Conservation (phyloP, 768 basidiomycete species). For the Russula sp. region DNA sequence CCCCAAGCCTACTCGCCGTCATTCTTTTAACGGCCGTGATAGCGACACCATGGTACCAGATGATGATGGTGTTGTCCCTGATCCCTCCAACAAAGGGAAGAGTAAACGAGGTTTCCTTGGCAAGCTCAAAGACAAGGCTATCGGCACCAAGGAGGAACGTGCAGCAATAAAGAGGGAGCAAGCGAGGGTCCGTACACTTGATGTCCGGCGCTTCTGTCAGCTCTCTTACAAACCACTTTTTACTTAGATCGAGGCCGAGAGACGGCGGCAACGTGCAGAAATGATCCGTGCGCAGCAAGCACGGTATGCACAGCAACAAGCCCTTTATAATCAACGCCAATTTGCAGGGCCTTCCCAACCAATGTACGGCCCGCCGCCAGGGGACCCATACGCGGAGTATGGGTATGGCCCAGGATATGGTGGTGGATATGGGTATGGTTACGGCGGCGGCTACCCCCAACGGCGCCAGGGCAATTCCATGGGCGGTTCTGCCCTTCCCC, state of each 20-base stretch:
- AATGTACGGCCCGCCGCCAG: constrained; percentile 28
- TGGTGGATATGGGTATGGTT: constrained; percentile 20
- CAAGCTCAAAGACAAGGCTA: constrained; percentile 56
- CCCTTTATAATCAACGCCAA: constrained; percentile 5
- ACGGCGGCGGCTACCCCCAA: constrained; percentile 1
- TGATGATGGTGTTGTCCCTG: background rate
- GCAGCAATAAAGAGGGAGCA: constrained; percentile 37
- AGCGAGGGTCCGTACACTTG: constrained; percentile 27
- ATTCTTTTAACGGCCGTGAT: constrained; percentile 20
- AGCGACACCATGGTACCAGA: constrained; percentile 25
- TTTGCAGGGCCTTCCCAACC: constrained; percentile 2
- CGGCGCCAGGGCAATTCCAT: background rate
- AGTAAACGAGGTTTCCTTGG: constrained; percentile 51
- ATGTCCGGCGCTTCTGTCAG: background rate
- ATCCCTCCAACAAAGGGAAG: constrained; percentile 13
- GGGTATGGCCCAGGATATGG: constrained; percentile 17
- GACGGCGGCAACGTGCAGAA: background rate
- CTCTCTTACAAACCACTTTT: background rate
- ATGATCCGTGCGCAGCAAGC: background rate
- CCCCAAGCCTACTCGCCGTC: constrained; percentile 19
- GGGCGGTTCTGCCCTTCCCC: constrained; percentile 27
- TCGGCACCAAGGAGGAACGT: constrained; percentile 60
- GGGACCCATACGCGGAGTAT: constrained; percentile 21
- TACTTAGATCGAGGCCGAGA: constrained; percentile 17
- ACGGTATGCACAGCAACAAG: constrained; percentile 15